Conservation (phyloP, 83 land plant genomes). For the Larix sibirica region DNA sequence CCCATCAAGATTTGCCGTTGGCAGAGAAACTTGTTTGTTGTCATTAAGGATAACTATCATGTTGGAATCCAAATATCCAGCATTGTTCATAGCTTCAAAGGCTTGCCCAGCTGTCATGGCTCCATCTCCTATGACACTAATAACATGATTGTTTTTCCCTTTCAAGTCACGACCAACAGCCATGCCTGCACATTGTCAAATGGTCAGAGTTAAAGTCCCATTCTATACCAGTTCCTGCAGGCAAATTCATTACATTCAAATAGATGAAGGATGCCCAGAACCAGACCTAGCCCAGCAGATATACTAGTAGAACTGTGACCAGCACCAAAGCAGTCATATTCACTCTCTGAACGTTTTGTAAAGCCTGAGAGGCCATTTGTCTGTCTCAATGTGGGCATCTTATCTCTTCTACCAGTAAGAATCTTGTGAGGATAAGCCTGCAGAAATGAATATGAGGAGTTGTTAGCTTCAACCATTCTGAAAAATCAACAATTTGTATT, state of each 20-base stretch:
- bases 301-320: slow-evolving; percentile 81
- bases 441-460: slow-evolving; percentile 13
- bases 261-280: neutral
- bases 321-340: slow-evolving; percentile 66
- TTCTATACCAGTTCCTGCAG: neutral
- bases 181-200: slow-evolving; percentile 52
- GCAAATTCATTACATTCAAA: slow-evolving; percentile 5
- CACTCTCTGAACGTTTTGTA: slow-evolving; percentile 75
- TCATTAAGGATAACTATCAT: slow-evolving; percentile 85
- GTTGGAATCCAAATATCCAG: slow-evolving; percentile 78
- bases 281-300: slow-evolving; percentile 69
- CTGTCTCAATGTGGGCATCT: slow-evolving; percentile 70
- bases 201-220: neutral
- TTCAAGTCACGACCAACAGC: slow-evolving; percentile 81
- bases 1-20: slow-evolving; percentile 79
- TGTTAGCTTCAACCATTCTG: neutral
- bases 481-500: neutral
- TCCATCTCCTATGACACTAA: slow-evolving; percentile 85
- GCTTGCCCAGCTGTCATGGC: slow-evolving; percentile 93
- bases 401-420: slow-evolving; percentile 67
- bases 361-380: slow-evolving; percentile 75
- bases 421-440: slow-evolving; percentile 81
- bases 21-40: slow-evolving; percentile 78
- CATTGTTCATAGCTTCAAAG: slow-evolving; percentile 87
- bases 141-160: slow-evolving; percentile 61